Base-by-base conservation (phyloP, 345 rosid species). In the Tarenaya hassleriana region DNA sequence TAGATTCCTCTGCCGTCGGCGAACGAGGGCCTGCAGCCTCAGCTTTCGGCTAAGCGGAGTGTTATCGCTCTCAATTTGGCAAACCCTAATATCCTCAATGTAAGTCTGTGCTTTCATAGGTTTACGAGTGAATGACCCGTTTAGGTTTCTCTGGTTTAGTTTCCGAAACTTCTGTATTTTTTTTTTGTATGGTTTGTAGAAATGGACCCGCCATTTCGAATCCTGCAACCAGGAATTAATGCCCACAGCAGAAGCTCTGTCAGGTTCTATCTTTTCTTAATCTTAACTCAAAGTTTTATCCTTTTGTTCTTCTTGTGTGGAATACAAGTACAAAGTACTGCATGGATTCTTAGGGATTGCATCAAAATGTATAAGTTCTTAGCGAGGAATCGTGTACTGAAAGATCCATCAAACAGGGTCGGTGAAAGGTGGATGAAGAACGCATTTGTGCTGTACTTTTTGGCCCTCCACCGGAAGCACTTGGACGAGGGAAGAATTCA, bases 1-100 rank as follows among this genome's bases (percentile, higher is more conserved):
- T 73, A 90, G 94, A 91, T 91, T 73, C 98, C 98, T 6, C 49
- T 91, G 50, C 80, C 98, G 14, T 91, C 98, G 20, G 84, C 81
- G 35, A 75, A 91, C 60, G 81, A 66, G 9, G 96, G 83, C 32
- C 58, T 91, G 41, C 98, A 91, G 69, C 51, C 86, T 8, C 95
- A 87, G 52, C 75, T 91, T 14, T 72, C 83, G 7, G 67, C 79
- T 29, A 91, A 91, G 72, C 76, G 95, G 16, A 86, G 95, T 49
- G 71, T 91, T n/a, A 77, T 90, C 38, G 95, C 92, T 58, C 79
- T 91, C 14, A 91, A 87, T 56, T 75, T 91, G 46, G 96, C 98
- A 37, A 91, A 87, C 47, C 75, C 89, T 46, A 87, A 87, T 62
- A 62, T 91, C 32, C 77, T 87, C 66, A 79, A 76, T 62, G 96